Conservation (phyloP, 2,329 filamentous ascomycete species). For the Colletotrichum higginsianum region DNA sequence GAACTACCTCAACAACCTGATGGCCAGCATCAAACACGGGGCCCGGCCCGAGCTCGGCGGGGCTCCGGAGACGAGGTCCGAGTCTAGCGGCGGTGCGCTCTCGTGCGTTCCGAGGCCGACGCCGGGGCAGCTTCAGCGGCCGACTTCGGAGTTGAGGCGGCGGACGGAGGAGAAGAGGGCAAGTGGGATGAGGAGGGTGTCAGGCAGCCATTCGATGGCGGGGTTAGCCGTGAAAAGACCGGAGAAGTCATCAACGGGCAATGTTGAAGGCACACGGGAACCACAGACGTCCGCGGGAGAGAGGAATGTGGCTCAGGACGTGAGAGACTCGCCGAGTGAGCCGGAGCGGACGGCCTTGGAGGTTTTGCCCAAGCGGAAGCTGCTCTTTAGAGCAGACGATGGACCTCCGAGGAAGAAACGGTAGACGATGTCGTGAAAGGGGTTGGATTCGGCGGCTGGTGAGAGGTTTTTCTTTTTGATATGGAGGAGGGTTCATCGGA, state of each 20-base stretch:
- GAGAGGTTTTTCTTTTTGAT: too few relatives aligned
- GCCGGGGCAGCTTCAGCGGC: not conserved
- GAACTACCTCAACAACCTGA: not conserved
- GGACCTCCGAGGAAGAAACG: not conserved
- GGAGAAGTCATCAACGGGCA: too few relatives aligned
- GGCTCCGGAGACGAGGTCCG: too few relatives aligned
- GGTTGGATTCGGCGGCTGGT: too few relatives aligned
- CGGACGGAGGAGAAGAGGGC: not conserved
- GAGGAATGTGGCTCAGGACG: not conserved
- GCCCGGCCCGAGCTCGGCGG: too few relatives aligned
- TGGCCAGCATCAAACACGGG: not conserved
- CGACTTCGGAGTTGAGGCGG: not conserved
- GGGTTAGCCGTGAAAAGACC: too few relatives aligned
- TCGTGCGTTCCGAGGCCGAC: not conserved
- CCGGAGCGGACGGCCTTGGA: not conserved
- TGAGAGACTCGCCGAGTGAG: not conserved
- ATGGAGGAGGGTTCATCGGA: too few relatives aligned
- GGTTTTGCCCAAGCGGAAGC: not conserved
- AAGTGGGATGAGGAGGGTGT: not conserved
- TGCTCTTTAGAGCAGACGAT: not conserved
- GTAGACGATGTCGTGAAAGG: not conserved
- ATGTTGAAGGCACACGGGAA: too few relatives aligned
- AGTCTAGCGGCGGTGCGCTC: not conserved
- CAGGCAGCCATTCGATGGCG: not conserved
- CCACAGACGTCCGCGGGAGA: too few relatives aligned